Base-by-base conservation (phyloP, 2,329 filamentous ascomycete species). In the Neofusicoccum umdonicola region DNA sequence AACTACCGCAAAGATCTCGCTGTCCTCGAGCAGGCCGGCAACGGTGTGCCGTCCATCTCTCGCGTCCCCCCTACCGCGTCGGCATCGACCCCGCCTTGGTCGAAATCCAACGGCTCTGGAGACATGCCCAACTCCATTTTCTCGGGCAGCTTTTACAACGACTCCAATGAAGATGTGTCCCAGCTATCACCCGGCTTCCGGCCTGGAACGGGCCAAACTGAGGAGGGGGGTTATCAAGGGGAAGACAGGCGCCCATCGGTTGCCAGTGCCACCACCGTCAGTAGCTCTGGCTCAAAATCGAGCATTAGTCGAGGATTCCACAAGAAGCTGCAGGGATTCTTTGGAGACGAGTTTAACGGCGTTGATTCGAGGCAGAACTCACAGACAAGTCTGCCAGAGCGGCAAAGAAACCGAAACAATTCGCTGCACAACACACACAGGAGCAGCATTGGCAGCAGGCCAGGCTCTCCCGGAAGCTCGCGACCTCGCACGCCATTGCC, bases 241-340 rank as follows among this genome's bases (percentile, higher is more conserved):
- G 91, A 96, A 72, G 90, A 91, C 70, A 84, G 95, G 67, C 86
- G 94, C 57, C 94, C 94, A 2, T 98, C 95, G 3, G 85, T 92
- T 58, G 93, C 93, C 44, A 97, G 93, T 77, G 88, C 93, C 68
- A 93, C 90, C 13, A 96, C 90, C 4, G 87, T 91, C 65, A 95
- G 93, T 77, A 96, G 94, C 73, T 87, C 91, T 69, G 91, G 91
- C 39, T 96, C 94, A 47, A 89, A 88, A 78, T 85, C 88, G 67
- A 88, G 87, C 66, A 84, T 90, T 66, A 87, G 88, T 70, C 87
- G 90, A 60, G 85, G 90, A 65, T 84, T 87, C 68, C 84, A 87
- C 71, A 93, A 93, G 78, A 95, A 94, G 78, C 83, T 97, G 68
- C 91, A 95, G 74, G 91, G 90, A 47, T 94, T 97, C 75, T 96